These are phyloP conservation scores for Myxozyma vanderwaltii DNA, from an alignment of 805 yeast genomes.

Conservation along the genomic window DNA sequence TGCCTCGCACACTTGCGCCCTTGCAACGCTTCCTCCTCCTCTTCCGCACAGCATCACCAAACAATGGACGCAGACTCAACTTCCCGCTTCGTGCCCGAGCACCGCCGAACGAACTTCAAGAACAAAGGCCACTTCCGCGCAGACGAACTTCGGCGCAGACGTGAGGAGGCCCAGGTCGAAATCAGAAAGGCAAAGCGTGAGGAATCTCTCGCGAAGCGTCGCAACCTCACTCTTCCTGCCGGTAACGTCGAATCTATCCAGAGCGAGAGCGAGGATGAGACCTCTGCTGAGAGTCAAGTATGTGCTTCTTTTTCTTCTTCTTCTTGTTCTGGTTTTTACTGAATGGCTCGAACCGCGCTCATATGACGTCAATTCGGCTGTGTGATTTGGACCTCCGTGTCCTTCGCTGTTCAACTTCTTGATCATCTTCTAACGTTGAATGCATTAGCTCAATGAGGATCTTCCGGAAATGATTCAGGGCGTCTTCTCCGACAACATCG, in stretches of 20 bases:
- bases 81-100: conserved; percentile 89
- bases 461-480: conserved; percentile 84
- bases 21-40: background rate
- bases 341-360: background rate
- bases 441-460: conserved; percentile 51
- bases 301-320: background rate
- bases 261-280: conserved; percentile 51
- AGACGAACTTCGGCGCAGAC: conserved; percentile 95
- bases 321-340: background rate
- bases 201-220: conserved; percentile 89
- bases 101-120: conserved; percentile 94
- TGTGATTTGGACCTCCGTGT: conserved; percentile 4
- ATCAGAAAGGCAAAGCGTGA: conserved; percentile 95
- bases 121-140: conserved; percentile 91
- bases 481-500: conserved; percentile 73
- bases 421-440: too few species aligned
- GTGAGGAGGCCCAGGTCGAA: conserved; percentile 96
- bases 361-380: background rate
- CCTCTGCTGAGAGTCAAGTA: conserved; percentile 39
- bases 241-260: conserved; percentile 43
- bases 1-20: background rate
- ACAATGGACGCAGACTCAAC: conserved; percentile 78
- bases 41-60: background rate
- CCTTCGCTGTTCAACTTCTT: too few species aligned
- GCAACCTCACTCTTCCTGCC: conserved; percentile 60